These are phyloP conservation scores for Antrodiella citrinella DNA, from an alignment of 768 basidiomycete species.

Conservation along the genomic window DNA sequence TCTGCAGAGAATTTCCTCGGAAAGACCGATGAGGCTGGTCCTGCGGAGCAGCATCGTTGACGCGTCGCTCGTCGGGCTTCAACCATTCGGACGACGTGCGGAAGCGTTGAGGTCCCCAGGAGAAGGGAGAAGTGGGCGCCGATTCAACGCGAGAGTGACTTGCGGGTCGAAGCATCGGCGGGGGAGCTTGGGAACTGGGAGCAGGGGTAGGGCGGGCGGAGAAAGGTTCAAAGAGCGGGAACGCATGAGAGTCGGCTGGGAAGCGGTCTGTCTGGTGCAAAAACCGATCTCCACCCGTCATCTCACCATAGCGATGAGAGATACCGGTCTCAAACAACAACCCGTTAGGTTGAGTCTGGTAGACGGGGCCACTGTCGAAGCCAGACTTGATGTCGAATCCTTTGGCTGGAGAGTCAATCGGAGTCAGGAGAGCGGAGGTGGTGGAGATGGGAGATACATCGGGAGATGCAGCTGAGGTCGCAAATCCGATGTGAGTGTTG, in stretches of 20 bases:
- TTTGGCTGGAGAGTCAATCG: slow-evolving; percentile 65
- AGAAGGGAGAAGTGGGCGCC: slow-evolving; percentile 12
- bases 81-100: slow-evolving; percentile 19
- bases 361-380: slow-evolving; percentile 35
- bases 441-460: slow-evolving; percentile 71
- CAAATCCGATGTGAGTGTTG: slow-evolving; percentile 37
- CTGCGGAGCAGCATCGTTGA: background rate
- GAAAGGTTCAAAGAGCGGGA: slow-evolving; percentile 48
- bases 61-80: slow-evolving; percentile 14
- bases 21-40: slow-evolving; percentile 2
- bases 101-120: slow-evolving; percentile 17
- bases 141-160: slow-evolving; percentile 24
- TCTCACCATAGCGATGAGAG: slow-evolving; percentile 23
- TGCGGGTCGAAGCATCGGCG: slow-evolving; percentile 25
- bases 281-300: slow-evolving; percentile 4
- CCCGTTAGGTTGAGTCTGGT: slow-evolving; percentile 26
- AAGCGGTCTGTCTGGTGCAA: slow-evolving; percentile 6
- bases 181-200: slow-evolving; percentile 26
- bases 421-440: slow-evolving; percentile 63
- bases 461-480: slow-evolving; percentile 39
- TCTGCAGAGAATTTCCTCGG: slow-evolving; percentile 1
- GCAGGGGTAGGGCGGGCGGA: slow-evolving; percentile 34
- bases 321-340: slow-evolving; percentile 39
- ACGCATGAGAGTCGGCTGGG: slow-evolving; percentile 8
- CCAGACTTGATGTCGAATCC: slow-evolving; percentile 50